These are phyloP conservation scores for Selenicereus undatus DNA, from an alignment of 148 eudicot species.

Conservation along the genomic window DNA sequence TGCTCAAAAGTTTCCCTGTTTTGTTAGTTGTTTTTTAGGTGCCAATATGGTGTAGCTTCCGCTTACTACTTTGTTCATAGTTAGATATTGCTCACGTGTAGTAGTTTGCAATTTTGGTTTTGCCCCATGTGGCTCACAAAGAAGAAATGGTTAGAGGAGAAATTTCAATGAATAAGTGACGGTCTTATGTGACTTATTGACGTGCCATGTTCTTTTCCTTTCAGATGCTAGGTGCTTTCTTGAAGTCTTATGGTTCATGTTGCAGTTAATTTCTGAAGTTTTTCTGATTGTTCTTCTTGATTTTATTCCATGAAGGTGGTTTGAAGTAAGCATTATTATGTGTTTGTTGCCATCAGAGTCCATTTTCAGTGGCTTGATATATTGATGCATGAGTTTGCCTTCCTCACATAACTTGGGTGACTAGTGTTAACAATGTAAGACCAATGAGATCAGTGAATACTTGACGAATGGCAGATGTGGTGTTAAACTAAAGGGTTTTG, in stretches of 20 bases:
- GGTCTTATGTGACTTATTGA: neutral
- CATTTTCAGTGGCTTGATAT: neutral
- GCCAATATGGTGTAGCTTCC: constrained; percentile 10
- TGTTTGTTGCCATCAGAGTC: neutral
- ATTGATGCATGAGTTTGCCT: neutral
- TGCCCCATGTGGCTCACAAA: neutral
- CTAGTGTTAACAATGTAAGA: neutral
- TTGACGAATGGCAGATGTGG: neutral
- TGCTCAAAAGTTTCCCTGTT: constrained; percentile 7
- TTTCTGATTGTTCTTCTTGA: neutral
- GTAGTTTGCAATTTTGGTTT: constrained; percentile 7
- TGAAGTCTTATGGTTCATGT: neutral
- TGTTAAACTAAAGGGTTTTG: neutral
- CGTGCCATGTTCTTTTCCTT: neutral
- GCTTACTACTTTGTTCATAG: constrained; percentile 10
- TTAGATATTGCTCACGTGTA: neutral
- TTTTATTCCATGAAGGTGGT: neutral
- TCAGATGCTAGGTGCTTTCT: neutral
- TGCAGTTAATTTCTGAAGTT: neutral
- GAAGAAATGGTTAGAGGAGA: neutral
- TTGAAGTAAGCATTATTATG: neutral
- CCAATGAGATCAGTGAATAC: neutral
- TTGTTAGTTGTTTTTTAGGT: neutral
- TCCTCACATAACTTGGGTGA: neutral
- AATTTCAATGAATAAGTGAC: neutral